These are phyloP conservation scores for Telfairia occidentalis DNA, from an alignment of 331 rosid genomes.

Conservation along the genomic window DNA sequence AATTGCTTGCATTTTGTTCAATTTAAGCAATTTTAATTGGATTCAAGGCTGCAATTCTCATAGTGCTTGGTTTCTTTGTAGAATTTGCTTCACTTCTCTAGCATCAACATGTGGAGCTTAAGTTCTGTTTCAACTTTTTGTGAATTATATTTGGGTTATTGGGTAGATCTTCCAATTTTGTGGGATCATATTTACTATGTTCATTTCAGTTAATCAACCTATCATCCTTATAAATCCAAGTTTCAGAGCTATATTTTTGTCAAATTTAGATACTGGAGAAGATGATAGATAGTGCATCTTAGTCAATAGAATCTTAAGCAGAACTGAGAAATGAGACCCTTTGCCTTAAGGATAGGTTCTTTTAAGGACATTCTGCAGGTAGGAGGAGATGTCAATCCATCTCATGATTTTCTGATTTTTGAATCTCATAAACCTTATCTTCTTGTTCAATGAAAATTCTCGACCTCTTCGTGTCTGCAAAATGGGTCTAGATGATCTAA, in stretches of 20 bases:
- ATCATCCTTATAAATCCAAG: neutral
- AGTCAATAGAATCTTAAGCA: neutral
- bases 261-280: neutral
- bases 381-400: neutral
- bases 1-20: neutral
- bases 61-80: neutral
- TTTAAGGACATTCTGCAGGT: neutral
- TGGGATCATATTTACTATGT: neutral
- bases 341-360: neutral
- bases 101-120: neutral
- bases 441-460: neutral
- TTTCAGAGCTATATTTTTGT: neutral
- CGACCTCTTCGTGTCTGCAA: neutral
- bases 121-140: neutral
- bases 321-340: neutral
- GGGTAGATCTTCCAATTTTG: neutral
- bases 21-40: neutral
- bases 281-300: neutral
- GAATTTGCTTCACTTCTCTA: neutral
- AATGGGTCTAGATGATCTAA: neutral
- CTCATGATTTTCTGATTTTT: neutral
- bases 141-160: neutral
- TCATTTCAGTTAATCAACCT: neutral
- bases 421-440: neutral
- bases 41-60: neutral